Conservation (phyloP, 2,329 filamentous ascomycete genomes). For the Chrysoporthe austroafricana region DNA sequence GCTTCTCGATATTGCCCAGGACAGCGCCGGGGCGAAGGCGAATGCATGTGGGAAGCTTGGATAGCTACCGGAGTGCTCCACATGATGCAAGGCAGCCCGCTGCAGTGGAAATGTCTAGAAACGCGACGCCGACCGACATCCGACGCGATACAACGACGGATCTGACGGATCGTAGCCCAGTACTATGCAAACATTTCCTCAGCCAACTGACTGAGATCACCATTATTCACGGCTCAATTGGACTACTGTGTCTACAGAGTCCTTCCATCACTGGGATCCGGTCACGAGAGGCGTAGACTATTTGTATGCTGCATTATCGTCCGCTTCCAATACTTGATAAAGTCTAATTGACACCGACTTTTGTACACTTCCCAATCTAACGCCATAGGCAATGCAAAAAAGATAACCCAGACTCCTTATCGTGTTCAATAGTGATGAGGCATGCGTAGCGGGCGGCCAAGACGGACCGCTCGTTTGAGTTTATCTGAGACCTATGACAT, state of each 20-base stretch:
- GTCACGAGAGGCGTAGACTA: not conserved
- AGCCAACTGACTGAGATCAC: not conserved
- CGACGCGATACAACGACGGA: not conserved
- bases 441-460: not conserved
- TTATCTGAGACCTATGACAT: not conserved
- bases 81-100: not conserved
- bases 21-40: not conserved
- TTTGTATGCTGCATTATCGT: not conserved
- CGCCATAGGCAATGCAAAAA: conserved; percentile 25
- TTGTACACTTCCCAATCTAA: conserved; percentile 12
- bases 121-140: conserved; percentile 11
- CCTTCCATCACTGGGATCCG: not conserved
- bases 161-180: no score
- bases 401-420: not conserved
- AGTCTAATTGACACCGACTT: not conserved
- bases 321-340: not conserved
- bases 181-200: not conserved
- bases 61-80: not conserved
- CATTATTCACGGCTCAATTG: not conserved
- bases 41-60: not conserved
- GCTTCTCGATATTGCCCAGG: not conserved
- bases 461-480: not conserved
- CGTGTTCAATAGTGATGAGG: not conserved
- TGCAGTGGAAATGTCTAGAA: conserved; percentile 12
- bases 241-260: not conserved